Evolutionary conservation across 148 eudicot genomes (phyloP).

Genomic region (Gaultheria prostrata): DNA sequence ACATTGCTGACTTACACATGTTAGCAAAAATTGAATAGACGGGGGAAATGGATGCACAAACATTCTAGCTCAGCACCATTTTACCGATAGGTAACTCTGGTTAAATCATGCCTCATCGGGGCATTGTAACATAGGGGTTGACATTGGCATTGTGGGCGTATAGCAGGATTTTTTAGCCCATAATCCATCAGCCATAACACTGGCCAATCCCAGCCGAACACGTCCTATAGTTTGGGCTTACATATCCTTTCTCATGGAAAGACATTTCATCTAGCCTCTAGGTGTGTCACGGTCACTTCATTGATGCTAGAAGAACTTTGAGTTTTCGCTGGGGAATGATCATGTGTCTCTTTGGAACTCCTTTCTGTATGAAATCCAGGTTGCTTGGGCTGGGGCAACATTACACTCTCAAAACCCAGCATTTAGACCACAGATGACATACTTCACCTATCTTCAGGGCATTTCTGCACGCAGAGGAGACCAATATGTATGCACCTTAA

Average conservation of each 20-base stretch:
- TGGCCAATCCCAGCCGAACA: neutral
- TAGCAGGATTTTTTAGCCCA: neutral
- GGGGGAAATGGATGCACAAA: neutral
- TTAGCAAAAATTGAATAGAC: neutral
- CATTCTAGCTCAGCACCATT: neutral
- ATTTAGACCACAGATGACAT: slow-evolving; percentile 7
- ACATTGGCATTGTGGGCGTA: neutral
- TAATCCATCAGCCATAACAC: neutral
- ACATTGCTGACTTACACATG: neutral
- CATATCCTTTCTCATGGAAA: neutral
- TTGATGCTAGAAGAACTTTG: neutral
- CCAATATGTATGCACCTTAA: slow-evolving; percentile 3
- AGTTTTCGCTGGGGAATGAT: neutral
- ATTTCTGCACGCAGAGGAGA: slow-evolving; percentile 7
- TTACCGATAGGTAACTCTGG: neutral
- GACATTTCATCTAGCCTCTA: neutral
- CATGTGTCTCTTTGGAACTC: neutral
- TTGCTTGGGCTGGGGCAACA: slow-evolving; percentile 6
- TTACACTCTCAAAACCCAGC: neutral
- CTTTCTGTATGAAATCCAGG: neutral
- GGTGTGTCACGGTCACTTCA: neutral
- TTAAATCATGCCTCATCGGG: neutral
- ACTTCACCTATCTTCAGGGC: neutral
- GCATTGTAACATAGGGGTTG: neutral
- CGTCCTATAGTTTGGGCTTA: neutral